Evolutionary conservation across 495 filamentous ascomycete genomes (phyloP).

Genomic region (Aspergillus nidulans): DNA sequence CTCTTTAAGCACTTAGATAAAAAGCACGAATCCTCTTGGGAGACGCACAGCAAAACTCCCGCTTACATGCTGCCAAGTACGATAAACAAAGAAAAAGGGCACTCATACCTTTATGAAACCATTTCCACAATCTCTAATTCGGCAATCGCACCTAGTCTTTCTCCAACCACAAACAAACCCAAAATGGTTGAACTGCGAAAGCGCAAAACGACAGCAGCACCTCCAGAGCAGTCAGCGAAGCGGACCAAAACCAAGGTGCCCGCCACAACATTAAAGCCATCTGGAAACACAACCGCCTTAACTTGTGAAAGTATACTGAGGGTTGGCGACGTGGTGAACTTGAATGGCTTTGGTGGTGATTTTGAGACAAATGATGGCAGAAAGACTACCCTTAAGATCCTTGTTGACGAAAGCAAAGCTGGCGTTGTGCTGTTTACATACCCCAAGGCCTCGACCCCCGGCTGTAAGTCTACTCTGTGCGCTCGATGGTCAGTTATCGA

Average conservation of each 20-base stretch:
- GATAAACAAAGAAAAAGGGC: no score
- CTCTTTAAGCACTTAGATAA: background rate
- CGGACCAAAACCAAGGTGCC: slow-evolving; percentile 39
- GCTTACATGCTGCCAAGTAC: no score
- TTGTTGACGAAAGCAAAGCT: slow-evolving; percentile 76
- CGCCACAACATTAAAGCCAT: slow-evolving; percentile 39
- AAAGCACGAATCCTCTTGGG: background rate
- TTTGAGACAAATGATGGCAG: slow-evolving; percentile 78
- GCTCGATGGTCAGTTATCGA: background rate
- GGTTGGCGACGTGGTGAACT: slow-evolving; percentile 52
- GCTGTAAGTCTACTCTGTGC: slow-evolving; percentile 63
- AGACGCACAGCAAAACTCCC: background rate
- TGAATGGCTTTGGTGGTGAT: slow-evolving; percentile 76
- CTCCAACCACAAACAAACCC: background rate
- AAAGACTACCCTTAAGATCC: slow-evolving; percentile 68
- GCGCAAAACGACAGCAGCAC: slow-evolving; percentile 60
- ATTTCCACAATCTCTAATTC: no score
- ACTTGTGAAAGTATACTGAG: slow-evolving; percentile 26
- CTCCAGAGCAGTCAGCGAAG: slow-evolving; percentile 53
- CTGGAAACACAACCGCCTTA: slow-evolving; percentile 21
- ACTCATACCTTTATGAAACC: no score
- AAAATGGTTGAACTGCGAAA: slow-evolving; percentile 67
- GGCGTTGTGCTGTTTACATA: slow-evolving; percentile 95
- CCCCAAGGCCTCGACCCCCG: slow-evolving; percentile 89
- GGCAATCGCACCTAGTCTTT: no score